phyloP scores from a whole-genome alignment of 2,329 filamentous ascomycete genomes.

The Aspergillus floridensis region DNA sequence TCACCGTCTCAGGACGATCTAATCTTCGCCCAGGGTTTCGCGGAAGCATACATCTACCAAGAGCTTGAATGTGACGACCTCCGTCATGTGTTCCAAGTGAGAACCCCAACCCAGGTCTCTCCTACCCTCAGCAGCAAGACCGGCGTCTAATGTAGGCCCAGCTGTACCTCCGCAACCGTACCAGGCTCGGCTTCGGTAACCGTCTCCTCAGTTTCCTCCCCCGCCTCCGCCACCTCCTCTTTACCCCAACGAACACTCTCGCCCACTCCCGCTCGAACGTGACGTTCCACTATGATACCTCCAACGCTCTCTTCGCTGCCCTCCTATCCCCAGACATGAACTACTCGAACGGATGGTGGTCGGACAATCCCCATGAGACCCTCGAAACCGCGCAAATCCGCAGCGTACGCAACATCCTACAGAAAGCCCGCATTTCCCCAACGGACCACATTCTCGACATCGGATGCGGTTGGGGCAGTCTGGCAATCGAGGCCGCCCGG shows the following conservation, averaged over 20 bases:
- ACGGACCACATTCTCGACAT: slow-evolving; percentile 72
- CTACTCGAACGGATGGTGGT: slow-evolving; percentile 59
- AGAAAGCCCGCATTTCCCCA: slow-evolving; percentile 61
- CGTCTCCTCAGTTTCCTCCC: slow-evolving; percentile 8
- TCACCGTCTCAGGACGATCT: background rate
- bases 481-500: slow-evolving; percentile 67
- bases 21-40: slow-evolving; percentile 53
- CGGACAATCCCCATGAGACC: slow-evolving; percentile 52
- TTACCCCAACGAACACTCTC: slow-evolving; percentile 57
- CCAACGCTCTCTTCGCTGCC: slow-evolving; percentile 32
- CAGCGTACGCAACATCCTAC: slow-evolving; percentile 65
- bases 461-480: slow-evolving; percentile 72
- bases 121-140: background rate
- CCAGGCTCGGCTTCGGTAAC: slow-evolving; percentile 25
- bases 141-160: slow-evolving; percentile 28
- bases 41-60: slow-evolving; percentile 70
- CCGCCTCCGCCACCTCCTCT: slow-evolving; percentile 49
- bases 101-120: background rate
- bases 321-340: slow-evolving; percentile 29
- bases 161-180: slow-evolving; percentile 70
- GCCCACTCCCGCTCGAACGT: slow-evolving; percentile 64
- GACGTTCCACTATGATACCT: slow-evolving; percentile 71
- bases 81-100: slow-evolving; percentile 65
- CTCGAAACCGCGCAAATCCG: slow-evolving; percentile 59
- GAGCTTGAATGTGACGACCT: slow-evolving; percentile 67